Evolutionary conservation across 768 basidiomycete species (phyloP), one percentile per base, ranked within the genome.

Genomic region (Lanmaoa pseudosensibilis): DNA sequence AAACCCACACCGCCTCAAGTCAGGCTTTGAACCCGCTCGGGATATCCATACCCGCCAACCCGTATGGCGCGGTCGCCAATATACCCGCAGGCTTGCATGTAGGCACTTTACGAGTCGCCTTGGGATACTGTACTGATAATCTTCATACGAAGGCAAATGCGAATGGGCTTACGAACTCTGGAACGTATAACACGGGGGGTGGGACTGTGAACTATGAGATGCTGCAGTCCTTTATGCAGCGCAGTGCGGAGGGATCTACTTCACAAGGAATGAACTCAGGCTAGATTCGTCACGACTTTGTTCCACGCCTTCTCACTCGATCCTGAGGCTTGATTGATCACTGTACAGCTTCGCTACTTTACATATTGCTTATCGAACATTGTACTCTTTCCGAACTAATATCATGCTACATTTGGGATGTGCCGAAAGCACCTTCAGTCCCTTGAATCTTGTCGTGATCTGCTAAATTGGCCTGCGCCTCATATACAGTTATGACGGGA

Each of bases 381-480:
- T 34, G 36, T 54, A 57, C 49, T 32, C 21, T 25, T 23, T 52
- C 19, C 18, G 32, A 30, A 41, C 30, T 30, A 38, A 50, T 53
- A 10, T 18, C 46, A 44, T 30, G 23, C 57, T 44, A 75, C 40
- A 63, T 67, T 57, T 79, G 79, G 8, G 83, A 77, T 37, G 77
- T 69, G 57, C 72, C 83, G 60, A 83, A 76, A 57, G 76, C 78
- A 10, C 85, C 84, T 36, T 86, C 85, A 44, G 82, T 86, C n/a
- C 92, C 91, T 65, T 84, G 85, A 46, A 93, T 88, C 73, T 92
- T 93, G 57, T 85, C 80, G 62, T 96, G 94, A 68, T 96, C 94
- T 1, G 92, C 89, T 32, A 89, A 75, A 61, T 93, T 94, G 10
- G 94, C 90, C 60, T 90, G 88, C 0, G 89, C 74, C 71, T 97